Evolutionary conservation across 129 eudicot genomes (phyloP).

Genomic region (Artemisia argyi): DNA sequence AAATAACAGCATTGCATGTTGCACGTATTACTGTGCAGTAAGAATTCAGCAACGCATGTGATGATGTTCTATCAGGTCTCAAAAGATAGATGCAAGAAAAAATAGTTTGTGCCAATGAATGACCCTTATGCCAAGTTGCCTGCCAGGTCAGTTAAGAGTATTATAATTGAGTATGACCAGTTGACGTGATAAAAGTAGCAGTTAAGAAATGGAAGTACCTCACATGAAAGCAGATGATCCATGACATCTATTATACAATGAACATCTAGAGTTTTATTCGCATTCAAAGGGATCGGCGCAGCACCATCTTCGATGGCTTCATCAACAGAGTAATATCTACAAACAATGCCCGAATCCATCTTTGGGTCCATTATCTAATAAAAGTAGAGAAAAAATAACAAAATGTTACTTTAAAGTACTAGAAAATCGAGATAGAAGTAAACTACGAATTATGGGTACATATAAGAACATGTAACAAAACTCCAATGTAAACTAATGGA

Average conservation of each 20-base stretch:
- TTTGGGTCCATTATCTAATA: constrained; percentile 98
- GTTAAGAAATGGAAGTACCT: constrained; percentile 50
- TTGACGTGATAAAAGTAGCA: constrained; percentile 22
- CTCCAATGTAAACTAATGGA: no score
- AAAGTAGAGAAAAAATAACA: constrained; percentile 19
- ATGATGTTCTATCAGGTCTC: constrained; percentile 84
- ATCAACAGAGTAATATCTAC: constrained; percentile 83
- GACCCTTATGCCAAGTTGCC: constrained; percentile 99
- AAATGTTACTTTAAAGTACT: no score
- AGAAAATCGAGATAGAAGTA: no score
- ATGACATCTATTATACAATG: constrained; percentile 69
- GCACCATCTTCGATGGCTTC: constrained; percentile 97
- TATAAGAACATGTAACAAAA: not conserved
- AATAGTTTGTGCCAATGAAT: constrained; percentile 89
- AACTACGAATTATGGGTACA: no score
- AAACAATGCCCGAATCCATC: constrained; percentile 99
- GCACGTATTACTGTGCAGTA: constrained; percentile 76
- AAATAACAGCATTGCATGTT: constrained; percentile 80
- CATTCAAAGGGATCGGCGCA: constrained; percentile 89
- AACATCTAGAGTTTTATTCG: constrained; percentile 66
- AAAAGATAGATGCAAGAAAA: constrained; percentile 89
- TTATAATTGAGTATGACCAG: not conserved
- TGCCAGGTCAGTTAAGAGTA: constrained; percentile 33
- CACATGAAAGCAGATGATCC: constrained; percentile 95
- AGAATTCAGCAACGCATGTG: constrained; percentile 81